phyloP scores from a whole-genome alignment of 2,329 filamentous ascomycete genomes.

The Colletotrichum sp. region DNA sequence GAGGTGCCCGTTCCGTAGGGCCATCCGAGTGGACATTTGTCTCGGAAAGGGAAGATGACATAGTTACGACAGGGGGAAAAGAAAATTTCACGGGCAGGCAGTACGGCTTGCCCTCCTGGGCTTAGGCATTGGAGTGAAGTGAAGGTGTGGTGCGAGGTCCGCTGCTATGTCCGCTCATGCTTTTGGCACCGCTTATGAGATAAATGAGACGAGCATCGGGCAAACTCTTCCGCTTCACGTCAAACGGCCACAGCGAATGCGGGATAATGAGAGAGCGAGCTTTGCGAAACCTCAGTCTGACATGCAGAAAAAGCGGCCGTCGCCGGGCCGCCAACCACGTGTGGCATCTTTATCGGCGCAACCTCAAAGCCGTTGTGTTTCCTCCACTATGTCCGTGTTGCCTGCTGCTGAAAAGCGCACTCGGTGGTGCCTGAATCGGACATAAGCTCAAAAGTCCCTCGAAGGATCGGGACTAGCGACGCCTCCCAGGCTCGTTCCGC shows the following conservation, averaged over 20 bases:
- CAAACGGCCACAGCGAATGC: not conserved
- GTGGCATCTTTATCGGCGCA: not conserved
- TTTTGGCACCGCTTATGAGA: not conserved
- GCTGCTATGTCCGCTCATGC: not conserved
- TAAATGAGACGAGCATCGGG: not conserved
- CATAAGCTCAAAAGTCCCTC: not conserved
- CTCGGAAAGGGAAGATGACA: not conserved
- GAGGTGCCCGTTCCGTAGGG: not conserved
- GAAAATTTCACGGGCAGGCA: accelerated
- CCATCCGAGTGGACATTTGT: not conserved
- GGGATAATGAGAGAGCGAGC: not conserved
- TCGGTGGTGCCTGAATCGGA: not conserved
- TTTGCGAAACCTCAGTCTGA: not conserved
- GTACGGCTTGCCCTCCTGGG: not conserved
- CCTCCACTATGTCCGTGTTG: not conserved
- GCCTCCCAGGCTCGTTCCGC: not conserved
- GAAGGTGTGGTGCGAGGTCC: not conserved
- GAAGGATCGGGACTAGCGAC: not conserved
- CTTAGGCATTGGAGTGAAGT: not conserved
- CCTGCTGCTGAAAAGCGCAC: not conserved
- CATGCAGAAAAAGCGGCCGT: not conserved
- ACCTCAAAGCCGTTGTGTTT: not conserved
- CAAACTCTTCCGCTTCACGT: not conserved
- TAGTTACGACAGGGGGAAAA: not conserved
- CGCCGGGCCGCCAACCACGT: not conserved